A percentile compares a stretch with the other conserved stretches of the same genome.
Evolutionary conservation across 208 protist species (phyloP).

Genomic region (Crithidia bombi): DNA sequence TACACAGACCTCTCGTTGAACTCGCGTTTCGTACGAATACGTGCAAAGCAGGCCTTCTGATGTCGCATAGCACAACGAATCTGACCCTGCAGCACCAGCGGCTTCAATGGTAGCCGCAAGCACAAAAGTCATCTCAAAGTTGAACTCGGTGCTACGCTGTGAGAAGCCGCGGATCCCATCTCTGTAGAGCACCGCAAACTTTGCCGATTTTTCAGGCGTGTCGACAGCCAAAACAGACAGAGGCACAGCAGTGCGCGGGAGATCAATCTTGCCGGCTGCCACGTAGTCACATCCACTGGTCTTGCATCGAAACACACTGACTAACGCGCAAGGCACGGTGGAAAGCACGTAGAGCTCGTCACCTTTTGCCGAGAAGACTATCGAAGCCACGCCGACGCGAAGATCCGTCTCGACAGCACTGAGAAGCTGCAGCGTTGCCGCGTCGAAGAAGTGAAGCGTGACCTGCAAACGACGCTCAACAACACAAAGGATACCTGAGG

Average conservation of each 20-base stretch:
- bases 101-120: background rate
- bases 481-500: constrained; percentile 48
- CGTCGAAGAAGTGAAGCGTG: constrained; percentile 63
- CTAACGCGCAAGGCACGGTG: constrained; percentile 36
- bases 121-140: constrained; percentile 12
- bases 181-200: constrained; percentile 2
- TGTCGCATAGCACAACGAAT: constrained; percentile 15
- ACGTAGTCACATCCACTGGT: constrained; percentile 18
- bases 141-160: background rate
- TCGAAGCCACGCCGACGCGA: constrained; percentile 42
- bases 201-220: background rate
- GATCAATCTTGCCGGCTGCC: constrained; percentile 12
- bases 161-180: constrained; percentile 21
- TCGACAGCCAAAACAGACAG: background rate
- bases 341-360: constrained; percentile 60
- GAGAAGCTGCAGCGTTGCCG: constrained; percentile 37
- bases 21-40: constrained; percentile 16
- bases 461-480: constrained; percentile 61
- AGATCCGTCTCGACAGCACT: constrained; percentile 55
- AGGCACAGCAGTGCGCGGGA: constrained; percentile 9
- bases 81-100: background rate
- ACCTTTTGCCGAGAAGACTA: constrained; percentile 60
- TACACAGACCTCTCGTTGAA: constrained; percentile 5
- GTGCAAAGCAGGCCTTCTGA: constrained; percentile 6
- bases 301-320: constrained; percentile 42